Conservation (phyloP, 1,284 basidiomycete genomes). For the Irpex sp. region DNA sequence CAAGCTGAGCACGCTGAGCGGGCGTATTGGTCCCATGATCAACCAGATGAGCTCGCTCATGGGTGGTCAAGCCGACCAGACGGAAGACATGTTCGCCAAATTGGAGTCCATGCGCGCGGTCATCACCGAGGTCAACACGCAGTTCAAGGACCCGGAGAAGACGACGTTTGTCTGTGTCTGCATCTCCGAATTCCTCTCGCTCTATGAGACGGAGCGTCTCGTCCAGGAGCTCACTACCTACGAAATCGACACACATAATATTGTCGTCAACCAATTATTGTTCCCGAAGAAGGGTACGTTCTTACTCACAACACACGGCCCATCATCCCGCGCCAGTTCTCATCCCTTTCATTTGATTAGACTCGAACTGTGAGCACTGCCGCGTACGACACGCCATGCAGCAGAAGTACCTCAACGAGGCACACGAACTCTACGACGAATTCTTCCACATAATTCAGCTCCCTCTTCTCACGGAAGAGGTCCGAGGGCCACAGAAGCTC, state of each 20-base stretch:
- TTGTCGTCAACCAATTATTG: slow-evolving; percentile 96
- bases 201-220: slow-evolving; percentile 97
- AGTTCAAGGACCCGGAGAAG: slow-evolving; percentile 99
- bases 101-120: slow-evolving; percentile 95
- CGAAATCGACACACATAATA: slow-evolving; percentile 98
- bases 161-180: slow-evolving; percentile 98
- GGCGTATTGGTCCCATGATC: slow-evolving; percentile 96
- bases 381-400: slow-evolving; percentile 95
- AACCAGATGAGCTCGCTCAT: slow-evolving; percentile 95
- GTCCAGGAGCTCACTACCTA: slow-evolving; percentile 96
- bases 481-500: slow-evolving; percentile 91
- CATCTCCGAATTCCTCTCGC: slow-evolving; percentile 96
- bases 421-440: slow-evolving; percentile 94
- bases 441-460: slow-evolving; percentile 96
- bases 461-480: slow-evolving; percentile 94
- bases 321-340: not conserved
- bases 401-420: slow-evolving; percentile 92
- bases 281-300: slow-evolving; percentile 86
- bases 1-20: slow-evolving; percentile 89
- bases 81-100: slow-evolving; percentile 98
- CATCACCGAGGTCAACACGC: slow-evolving; percentile 98
- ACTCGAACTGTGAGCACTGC: slow-evolving; percentile 94
- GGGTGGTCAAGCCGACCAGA: slow-evolving; percentile 83
- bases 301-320: not conserved
- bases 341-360: slow-evolving; percentile 34